A percentile compares a stretch with the other conserved stretches of the same genome.
These are phyloP conservation scores for Schizonepeta tenuifolia DNA, from an alignment of 257 asterid genomes.

Conservation along the genomic window DNA sequence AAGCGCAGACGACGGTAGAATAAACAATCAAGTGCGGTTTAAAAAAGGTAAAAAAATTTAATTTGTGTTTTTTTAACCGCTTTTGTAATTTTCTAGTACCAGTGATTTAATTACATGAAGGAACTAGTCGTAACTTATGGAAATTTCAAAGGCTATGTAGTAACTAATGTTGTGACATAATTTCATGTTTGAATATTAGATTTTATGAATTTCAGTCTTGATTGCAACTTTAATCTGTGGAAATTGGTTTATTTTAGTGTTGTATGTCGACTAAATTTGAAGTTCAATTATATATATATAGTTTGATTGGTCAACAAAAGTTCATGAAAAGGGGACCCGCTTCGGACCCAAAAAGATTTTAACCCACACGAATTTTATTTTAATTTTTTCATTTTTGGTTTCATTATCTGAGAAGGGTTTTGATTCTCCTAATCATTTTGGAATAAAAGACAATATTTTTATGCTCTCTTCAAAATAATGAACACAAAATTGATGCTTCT, in stretches of 20 bases:
- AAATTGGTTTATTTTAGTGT: conserved; percentile 14
- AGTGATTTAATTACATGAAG: conserved; percentile 5
- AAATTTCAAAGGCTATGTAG: background rate
- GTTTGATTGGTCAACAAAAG: conserved; percentile 26
- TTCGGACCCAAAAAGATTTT: conserved; percentile 25
- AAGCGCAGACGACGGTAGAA: conserved; percentile 39
- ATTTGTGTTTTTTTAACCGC: background rate
- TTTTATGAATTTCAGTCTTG: conserved; percentile 9
- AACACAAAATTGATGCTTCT: background rate
- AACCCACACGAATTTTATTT: background rate
- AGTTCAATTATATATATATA: background rate
- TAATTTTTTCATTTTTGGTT: background rate
- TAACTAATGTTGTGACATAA: background rate
- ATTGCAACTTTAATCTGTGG: conserved; percentile 1
- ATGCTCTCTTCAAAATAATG: background rate
- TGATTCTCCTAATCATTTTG: conserved; percentile 17
- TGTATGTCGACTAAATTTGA: background rate
- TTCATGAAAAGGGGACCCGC: conserved; percentile 24
- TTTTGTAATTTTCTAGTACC: background rate
- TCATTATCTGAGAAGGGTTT: background rate
- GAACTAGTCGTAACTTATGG: conserved; percentile 1
- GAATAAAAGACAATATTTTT: background rate
- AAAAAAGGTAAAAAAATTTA: background rate
- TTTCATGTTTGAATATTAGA: conserved; percentile 17
- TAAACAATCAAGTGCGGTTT: background rate